A percentile compares a stretch with the other conserved stretches of the same genome.
Conservation (phyloP, 306 rosid species). For the Cucurbita moschata region DNA sequence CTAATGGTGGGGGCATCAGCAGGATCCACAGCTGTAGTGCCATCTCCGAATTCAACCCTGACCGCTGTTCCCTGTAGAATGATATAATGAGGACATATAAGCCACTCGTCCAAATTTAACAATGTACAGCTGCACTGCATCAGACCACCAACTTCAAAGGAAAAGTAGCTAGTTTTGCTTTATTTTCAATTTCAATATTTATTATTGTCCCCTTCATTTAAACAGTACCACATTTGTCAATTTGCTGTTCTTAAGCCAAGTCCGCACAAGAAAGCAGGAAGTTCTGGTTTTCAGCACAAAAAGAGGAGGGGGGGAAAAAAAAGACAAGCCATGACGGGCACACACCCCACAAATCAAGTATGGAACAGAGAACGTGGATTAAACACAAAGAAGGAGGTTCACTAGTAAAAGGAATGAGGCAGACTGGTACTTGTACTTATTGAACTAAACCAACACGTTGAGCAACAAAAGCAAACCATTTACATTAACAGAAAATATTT, state of each 20-base stretch:
- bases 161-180: neutral
- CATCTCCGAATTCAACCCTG: slow-evolving; percentile 90
- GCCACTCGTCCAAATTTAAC: neutral
- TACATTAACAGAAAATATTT: neutral
- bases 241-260: neutral
- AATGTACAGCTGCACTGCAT: neutral
- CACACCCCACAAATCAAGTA: too few species aligned
- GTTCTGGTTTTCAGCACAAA: neutral
- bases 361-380: too few species aligned
- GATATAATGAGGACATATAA: slow-evolving; percentile 5
- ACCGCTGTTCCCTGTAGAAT: slow-evolving; percentile 70
- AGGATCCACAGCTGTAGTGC: slow-evolving; percentile 64
- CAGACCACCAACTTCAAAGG: too few species aligned
- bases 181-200: neutral
- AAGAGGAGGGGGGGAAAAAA: neutral
- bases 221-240: neutral
- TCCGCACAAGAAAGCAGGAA: neutral
- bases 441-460: neutral
- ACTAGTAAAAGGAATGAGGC: neutral
- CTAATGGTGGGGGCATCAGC: slow-evolving; percentile 45
- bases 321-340: neutral
- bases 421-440: neutral
- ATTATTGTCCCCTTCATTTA: neutral
- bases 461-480: neutral
- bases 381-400: neutral